Base-by-base conservation (phyloP, 2,329 filamentous ascomycete genomes). In the Blastomyces parvus region DNA sequence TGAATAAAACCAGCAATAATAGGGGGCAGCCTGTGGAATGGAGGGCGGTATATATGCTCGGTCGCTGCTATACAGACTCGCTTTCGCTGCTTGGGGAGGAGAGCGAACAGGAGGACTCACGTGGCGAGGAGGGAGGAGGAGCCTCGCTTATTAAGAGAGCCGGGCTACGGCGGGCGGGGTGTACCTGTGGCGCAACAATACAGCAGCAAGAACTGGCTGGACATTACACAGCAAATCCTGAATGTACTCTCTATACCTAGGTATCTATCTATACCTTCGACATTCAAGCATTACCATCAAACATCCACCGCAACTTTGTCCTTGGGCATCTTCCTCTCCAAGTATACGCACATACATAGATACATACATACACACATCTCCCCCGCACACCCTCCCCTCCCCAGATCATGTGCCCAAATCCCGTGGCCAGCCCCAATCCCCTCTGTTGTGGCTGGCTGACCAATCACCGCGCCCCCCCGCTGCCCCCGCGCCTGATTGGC, bases 351-450 rank as follows among this genome's bases (percentile, higher is more conserved):
- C n/a, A n/a, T n/a, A n/a, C n/a, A n/a, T n/a, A n/a, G n/a, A n/a
- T n/a, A n/a, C n/a, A n/a, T n/a, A n/a, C n/a, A n/a, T n/a, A n/a
- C n/a, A n/a, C n/a, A n/a, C n/a, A n/a, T n/a, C n/a, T n/a, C n/a
- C n/a, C n/a, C n/a, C n/a, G n/a, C 30, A 30, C n/a, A n/a, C 53
- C 60, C 30, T 27, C 48, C 14, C 25, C 59, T 55, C 17, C 58
- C 2, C 42, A 7, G 67, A 71, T 77, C 75, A 77, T 72, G 73
- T 76, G 75, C 70, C 67, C 64, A 62, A 64, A 70, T 74, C 74
- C 74, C 74, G 73, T 76, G 74, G 30, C 5, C 53, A 40, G 53
- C 19, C 53, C 17, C 25, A 30, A 2, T 50, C 19, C 46, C 11
- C 46, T 7, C 46, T 2, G 13, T 6, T 17, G 19, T 46, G 46